Evolutionary conservation across 305 asterid species (phyloP).

Genomic region (Withania somnifera): DNA sequence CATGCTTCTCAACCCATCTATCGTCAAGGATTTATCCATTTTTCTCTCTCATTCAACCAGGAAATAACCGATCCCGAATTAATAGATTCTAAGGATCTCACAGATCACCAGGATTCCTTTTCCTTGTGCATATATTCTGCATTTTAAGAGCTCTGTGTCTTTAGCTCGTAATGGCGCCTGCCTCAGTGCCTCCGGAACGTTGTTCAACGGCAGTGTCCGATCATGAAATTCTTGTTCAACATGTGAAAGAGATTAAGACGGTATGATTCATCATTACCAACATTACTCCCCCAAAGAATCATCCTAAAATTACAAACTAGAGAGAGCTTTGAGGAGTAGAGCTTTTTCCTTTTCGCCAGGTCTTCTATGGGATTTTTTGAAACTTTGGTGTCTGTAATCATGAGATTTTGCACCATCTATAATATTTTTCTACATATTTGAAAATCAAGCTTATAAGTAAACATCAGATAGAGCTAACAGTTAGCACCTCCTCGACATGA

Average conservation of each 20-base stretch:
- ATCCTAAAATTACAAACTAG: not conserved
- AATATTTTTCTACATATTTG: not conserved
- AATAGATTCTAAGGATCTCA: not conserved
- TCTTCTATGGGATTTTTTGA: not conserved
- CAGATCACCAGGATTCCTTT: not conserved
- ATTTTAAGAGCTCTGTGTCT: not conserved
- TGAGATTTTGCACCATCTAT: not conserved
- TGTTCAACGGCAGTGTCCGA: not conserved
- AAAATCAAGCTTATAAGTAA: not conserved
- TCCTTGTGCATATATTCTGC: not conserved
- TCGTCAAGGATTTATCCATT: not conserved
- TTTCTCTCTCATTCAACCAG: not conserved
- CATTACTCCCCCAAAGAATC: not conserved
- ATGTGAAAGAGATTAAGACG: not conserved
- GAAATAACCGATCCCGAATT: not conserved
- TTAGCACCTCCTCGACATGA: not conserved
- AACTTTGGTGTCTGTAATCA: not conserved
- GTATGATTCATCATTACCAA: not conserved
- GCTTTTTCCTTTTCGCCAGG: not conserved
- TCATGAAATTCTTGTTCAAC: not conserved
- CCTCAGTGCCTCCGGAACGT: not conserved
- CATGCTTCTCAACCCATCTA: not conserved
- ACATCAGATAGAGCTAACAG: not conserved
- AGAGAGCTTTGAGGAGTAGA: not conserved
- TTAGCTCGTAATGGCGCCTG: not conserved